Base-by-base conservation (phyloP, 495 filamentous ascomycete species). In the Podospora comata region DNA sequence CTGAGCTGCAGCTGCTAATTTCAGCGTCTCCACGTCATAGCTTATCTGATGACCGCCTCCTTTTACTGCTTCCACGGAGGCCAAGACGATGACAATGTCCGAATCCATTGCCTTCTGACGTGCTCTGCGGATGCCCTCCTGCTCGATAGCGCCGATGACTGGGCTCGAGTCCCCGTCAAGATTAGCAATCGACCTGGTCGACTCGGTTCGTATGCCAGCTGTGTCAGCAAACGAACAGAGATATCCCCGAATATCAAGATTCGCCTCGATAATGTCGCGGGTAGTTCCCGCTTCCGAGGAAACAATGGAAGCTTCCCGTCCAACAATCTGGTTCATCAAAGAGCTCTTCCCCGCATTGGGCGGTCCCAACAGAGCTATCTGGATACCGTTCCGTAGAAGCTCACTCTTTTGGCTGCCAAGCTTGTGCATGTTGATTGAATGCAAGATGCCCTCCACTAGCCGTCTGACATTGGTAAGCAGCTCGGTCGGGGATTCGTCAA, bases 301-400 rank as follows among this genome's bases (percentile, higher is more conserved):
- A 3, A 98, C 96, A 75, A 99, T 99, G 20, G 92, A 92, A 0
- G 95, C 96, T 74, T 99, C 94, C 62, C 94, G 83, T 2, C 94
- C 94, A n/a, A 97, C 92, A 70, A 99, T 84, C 63, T 86, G 82
- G 79, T 99, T 99, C 74, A 99, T 85, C 66, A 99, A 79, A 1
- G 92, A 96, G 74, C 94, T 97, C 77, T 99, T 99, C 20, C 95
- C 95, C 0, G 90, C 94, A 79, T 99, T 99, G 13, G 95, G 96
- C 6, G 94, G 91, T 0, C 95, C 95, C 5, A 98, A 80, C 6
- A 99, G 82, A 1, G 93, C 90, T 67, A 99, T 86, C 66, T 85
- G 87, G 65, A 99, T 96, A 0, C 95, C 95, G 70, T 87, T 92
- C 23, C 93, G 85, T 48, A 98, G 80, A 65, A 99, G 79, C 78